Base-by-base conservation (phyloP, 2,329 filamentous ascomycete genomes). In the Coniochaeta prunicola region DNA sequence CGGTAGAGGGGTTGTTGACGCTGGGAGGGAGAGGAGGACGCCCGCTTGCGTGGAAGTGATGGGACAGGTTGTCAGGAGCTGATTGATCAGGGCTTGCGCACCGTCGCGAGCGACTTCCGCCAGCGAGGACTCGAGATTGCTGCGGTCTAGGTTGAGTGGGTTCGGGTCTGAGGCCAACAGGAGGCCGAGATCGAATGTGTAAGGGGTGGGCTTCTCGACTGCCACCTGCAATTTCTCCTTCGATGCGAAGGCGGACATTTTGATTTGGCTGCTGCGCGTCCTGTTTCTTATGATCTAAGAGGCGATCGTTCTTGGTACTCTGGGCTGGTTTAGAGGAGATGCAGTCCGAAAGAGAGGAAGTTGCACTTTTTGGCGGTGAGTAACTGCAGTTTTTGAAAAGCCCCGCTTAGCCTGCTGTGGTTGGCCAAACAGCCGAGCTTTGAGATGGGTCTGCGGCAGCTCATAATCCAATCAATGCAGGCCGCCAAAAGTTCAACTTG, bases 131-230 rank as follows among this genome's bases (percentile, higher is more conserved):
- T 96, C 91, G 63, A 87, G 75, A 38, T 78, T 69, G 31, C 73
- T 63, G 57, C 73, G 74, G 66, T 82, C 75, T 62, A 86, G 75
- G 55, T 81, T 76, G 57, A 94, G 78, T 2, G 93, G 91, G 76
- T 97, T 97, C 40, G 92, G 84, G 76, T 97, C 94, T 70, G 87
- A 87, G 73, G 86, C 89, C 70, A 96, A 83, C 58, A 97, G 87
- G 70, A 96, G 86, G 65, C 92, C 88, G n/a, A 97, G 87, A 73
- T 97, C 92, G 77, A 96, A 97, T 65, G 86, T 92, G 79, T 96
- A 96, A 10, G 92, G 92, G 7, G 89, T 96, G 4, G 91, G 88
- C 76, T 96, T 96, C 61, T 87, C 80, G 69, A 91, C 88, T 17
- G 80, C 83, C 62, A 89, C 80, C 50, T 85, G 81, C 60, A 85